Evolutionary conservation across 1,139 yeast species (phyloP).

Genomic region (Candida buenavistaensis): DNA sequence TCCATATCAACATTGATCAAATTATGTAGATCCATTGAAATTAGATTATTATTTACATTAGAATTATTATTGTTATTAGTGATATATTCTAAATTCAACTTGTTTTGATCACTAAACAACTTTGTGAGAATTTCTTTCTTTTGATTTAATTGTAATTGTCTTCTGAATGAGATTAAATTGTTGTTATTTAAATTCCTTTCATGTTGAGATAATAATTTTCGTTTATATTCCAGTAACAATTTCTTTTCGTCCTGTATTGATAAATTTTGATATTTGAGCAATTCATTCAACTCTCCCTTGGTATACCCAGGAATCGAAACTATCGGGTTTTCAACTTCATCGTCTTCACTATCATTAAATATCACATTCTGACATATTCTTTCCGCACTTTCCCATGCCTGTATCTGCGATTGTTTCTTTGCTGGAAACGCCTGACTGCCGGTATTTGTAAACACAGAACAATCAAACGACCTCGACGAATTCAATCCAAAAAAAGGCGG

Average conservation of each 20-base stretch:
- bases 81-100: constrained; percentile 40
- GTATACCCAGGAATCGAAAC: constrained; percentile 43
- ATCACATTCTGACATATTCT: constrained; percentile 36
- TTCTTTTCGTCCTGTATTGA: constrained; percentile 28
- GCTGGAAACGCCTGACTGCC: constrained; percentile 19
- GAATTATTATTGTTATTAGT: constrained; percentile 38
- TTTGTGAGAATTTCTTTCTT: constrained; percentile 41
- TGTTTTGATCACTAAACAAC: constrained; percentile 42
- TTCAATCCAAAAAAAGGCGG: constrained; percentile 2
- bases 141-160: constrained; percentile 44
- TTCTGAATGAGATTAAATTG: constrained; percentile 34
- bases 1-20: constrained; percentile 41
- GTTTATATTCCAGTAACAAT: constrained; percentile 32
- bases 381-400: constrained; percentile 51
- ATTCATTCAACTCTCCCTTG: constrained; percentile 33
- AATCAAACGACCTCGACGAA: constrained; percentile 19
- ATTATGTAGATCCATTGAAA: constrained; percentile 1
- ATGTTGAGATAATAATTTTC: constrained; percentile 32
- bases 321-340: constrained; percentile 21
- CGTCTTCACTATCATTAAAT: constrained; percentile 33
- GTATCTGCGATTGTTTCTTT: constrained; percentile 38
- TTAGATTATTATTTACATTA: not conserved
- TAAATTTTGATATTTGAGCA: constrained; percentile 11
- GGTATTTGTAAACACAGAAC: constrained; percentile 10
- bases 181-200: constrained; percentile 32